Base-by-base conservation (phyloP, 2,329 filamentous ascomycete genomes). In the Fonsecaea pugnacius region DNA sequence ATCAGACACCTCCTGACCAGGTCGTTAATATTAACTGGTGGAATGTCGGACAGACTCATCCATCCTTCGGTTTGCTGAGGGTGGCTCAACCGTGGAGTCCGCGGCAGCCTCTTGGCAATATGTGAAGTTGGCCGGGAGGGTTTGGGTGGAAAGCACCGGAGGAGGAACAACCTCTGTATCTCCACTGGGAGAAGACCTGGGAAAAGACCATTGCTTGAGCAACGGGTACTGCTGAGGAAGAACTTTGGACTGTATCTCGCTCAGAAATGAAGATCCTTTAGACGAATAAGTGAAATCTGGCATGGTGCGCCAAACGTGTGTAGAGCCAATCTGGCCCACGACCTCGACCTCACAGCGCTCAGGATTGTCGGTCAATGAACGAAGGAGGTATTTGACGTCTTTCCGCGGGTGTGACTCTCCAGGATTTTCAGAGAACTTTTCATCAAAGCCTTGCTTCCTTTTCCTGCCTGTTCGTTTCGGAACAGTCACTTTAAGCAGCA, bases 91-190 rank as follows among this genome's bases (percentile, higher is more conserved):
- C 3, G 80, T 78, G 64, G 87, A 87, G 60, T 87, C 87, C 30
- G 93, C 89, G 60, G 89, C 89, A 0, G 90, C 86, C 67, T 96
- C 96, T 77, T 97, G 94, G 40, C 90, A 89, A 77, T 96, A 97
- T 67, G 76, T 89, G 54, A 69, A 71, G 60, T 68, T 69, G 55
- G 68, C 67, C 60, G 73, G 62, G 70, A 67, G 40, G 48, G 75
- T 61, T 72, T 73, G 33, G 58, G 69, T 59, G 63, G 74, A 69
- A 40, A 62, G 58, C 9, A 63, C 38, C 2, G 65, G 35, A 43
- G 92, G 91, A 12, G 91, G 91, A 43, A 94, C 84, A 51, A 96
- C 84, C 70, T 94, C 90, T 36, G 88, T 84, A 56, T 88, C 83
- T 1, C 80, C 81, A 27, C 80, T 78, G 27, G 89, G 18, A 71